Percentiles rank a stretch among this genome's conserved stretches.
Evolutionary conservation across 2,329 filamentous ascomycete genomes (phyloP).

Genomic region (Conoideocrella luteorostrata): DNA sequence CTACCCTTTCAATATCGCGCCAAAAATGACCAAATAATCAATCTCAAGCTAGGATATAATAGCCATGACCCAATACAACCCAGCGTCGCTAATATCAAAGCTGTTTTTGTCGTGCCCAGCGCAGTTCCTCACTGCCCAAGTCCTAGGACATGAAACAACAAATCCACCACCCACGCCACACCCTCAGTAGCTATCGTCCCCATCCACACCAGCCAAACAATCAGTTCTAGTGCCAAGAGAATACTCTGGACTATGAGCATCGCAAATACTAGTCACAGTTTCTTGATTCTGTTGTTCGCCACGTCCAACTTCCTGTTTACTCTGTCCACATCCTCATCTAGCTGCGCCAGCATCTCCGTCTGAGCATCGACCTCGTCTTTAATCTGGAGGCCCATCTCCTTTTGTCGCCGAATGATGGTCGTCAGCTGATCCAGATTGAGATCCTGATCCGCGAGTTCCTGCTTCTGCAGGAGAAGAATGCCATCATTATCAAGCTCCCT

Average conservation of each 20-base stretch:
- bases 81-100: not conserved
- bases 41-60: no score
- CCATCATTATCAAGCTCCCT: slow-evolving; percentile 71
- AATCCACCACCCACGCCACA: slow-evolving; percentile 22
- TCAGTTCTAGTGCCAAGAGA: slow-evolving; percentile 20
- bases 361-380: slow-evolving; percentile 67
- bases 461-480: slow-evolving; percentile 65
- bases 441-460: slow-evolving; percentile 71
- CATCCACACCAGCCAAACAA: slow-evolving; percentile 27
- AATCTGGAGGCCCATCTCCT: slow-evolving; percentile 72
- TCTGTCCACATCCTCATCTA: slow-evolving; percentile 61
- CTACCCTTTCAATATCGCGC: no score
- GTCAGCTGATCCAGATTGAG: slow-evolving; percentile 62
- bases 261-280: slow-evolving; percentile 44
- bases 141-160: slow-evolving; percentile 20
- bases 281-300: slow-evolving; percentile 65
- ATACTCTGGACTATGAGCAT: slow-evolving; percentile 19
- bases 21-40: no score
- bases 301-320: slow-evolving; percentile 64
- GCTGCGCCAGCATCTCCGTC: slow-evolving; percentile 59
- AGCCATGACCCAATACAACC: no score
- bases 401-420: slow-evolving; percentile 64
- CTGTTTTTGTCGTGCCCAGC: no score
- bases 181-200: slow-evolving; percentile 15
- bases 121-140: slow-evolving; percentile 6